Base-by-base conservation (phyloP, 164 flowering plant species). In the Tinospora cordifolia region DNA sequence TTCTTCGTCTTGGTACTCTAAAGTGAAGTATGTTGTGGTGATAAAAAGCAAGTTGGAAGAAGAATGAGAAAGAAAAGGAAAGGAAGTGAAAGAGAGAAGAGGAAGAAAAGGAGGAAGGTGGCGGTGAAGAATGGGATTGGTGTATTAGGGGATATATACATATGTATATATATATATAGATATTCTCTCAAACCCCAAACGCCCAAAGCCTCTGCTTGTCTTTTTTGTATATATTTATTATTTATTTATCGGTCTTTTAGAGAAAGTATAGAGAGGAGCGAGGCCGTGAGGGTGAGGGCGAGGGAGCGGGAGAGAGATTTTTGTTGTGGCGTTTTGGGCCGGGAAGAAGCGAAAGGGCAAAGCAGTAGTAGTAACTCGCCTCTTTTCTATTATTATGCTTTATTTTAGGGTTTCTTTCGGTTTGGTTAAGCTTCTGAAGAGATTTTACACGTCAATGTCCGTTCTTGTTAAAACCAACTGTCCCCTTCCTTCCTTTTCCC, bases 201-300 rank as follows among this genome's bases (percentile, higher is more conserved):
- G 6, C 39, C 72, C 74, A 49, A 69, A 65, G 58, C 41, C 15
- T 62, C 64, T 25, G 8, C 38, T 70, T 75, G 70, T 66, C 73
- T 47, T 69, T 27, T 70, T 74, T 19, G 6, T 54, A 19, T 47
- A 14, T 47, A 47, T 47, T 47, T 47, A 2, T 47, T 47, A 47
- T 30, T 30, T 47, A 47, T 13, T 54, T 54, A 54, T 26, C 51
- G 14, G 15, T 66, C 68, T 39, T 74, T 22, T 22, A 62, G 69
- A 65, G 69, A 54, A 8, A 47, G 41, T 13, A 44, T 58, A 3
- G 9, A n/a, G 54, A 66, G 69, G 1, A n/a, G n/a, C n/a, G n/a
- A n/a, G n/a, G n/a, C n/a, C n/a, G n/a, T n/a, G n/a, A n/a, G n/a
- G n/a, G n/a, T n/a, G n/a, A n/a, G n/a, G n/a, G n/a, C n/a, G n/a